These are phyloP conservation scores for Tricholoma terreum DNA, from an alignment of 768 basidiomycete species.

Conservation along the genomic window DNA sequence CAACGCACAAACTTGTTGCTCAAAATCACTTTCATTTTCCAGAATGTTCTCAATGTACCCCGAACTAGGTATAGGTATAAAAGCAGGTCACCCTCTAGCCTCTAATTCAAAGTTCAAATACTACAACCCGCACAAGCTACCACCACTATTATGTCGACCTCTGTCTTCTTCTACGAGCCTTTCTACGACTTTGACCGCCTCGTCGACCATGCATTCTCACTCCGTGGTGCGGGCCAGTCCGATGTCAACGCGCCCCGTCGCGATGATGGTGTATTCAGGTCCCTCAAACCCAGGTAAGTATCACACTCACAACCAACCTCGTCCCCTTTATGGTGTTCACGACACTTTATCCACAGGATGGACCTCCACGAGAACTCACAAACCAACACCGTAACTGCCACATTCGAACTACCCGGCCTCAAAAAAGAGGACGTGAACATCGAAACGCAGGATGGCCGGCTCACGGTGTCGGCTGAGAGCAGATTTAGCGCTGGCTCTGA, in stretches of 20 bases:
- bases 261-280: not conserved
- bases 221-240: constrained; percentile 12
- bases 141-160: constrained; percentile 17
- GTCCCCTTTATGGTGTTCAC: no score
- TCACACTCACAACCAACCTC: no score
- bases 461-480: constrained; percentile 45
- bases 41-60: not conserved
- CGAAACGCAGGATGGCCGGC: constrained; percentile 40
- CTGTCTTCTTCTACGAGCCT: constrained; percentile 42
- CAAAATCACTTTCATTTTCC: not conserved
- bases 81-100: not conserved
- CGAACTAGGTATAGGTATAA: no score
- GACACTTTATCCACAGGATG: no score
- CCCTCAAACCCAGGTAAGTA: constrained; percentile 14
- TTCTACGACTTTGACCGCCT: constrained; percentile 42
- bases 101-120: not conserved
- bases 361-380: constrained; percentile 43
- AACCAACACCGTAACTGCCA: constrained; percentile 39
- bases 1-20: no score
- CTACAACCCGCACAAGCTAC: not conserved
- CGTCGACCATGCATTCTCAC: constrained; percentile 37
- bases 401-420: constrained; percentile 54
- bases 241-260: not conserved
- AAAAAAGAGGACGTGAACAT: constrained; percentile 44
- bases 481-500: constrained; percentile 25